Evolutionary conservation across 2,329 filamentous ascomycete genomes (phyloP).

Genomic region (Aureobasidium sp.): DNA sequence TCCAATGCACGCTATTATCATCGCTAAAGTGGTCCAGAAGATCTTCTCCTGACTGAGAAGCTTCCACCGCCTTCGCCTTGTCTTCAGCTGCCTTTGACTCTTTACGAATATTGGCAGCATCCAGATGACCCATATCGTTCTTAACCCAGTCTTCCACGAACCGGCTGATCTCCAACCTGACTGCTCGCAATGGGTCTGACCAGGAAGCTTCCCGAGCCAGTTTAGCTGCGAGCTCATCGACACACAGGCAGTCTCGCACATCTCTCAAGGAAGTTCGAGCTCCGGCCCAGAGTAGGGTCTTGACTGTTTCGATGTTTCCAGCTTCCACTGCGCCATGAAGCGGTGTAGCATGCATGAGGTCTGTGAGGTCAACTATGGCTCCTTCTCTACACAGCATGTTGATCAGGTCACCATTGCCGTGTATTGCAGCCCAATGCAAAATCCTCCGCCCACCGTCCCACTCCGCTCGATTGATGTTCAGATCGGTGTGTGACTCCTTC

Average conservation of each 20-base stretch:
- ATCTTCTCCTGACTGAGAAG: neutral
- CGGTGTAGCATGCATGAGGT: neutral
- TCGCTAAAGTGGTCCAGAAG: constrained; percentile 11
- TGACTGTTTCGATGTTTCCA: constrained; percentile 11
- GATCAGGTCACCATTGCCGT: neutral
- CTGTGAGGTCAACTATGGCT: neutral
- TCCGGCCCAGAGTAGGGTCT: constrained; percentile 8
- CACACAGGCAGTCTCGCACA: neutral
- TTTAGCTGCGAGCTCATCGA: constrained; percentile 8
- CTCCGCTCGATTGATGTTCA: neutral
- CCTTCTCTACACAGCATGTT: neutral
- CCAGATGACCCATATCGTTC: constrained; percentile 7
- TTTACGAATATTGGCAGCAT: constrained; percentile 4
- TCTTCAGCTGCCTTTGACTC: constrained; percentile 9
- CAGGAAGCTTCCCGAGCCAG: constrained; percentile 5
- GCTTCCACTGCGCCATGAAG: neutral
- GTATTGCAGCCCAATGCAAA: constrained; percentile 1
- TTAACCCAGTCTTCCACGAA: constrained; percentile 2
- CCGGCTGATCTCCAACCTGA: constrained; percentile 1
- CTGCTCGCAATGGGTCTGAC: constrained; percentile 1
- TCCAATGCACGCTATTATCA: constrained; percentile 14
- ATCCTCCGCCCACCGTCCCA: constrained; percentile 1
- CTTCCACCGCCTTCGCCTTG: neutral
- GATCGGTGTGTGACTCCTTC: neutral
- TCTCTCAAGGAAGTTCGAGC: neutral